Conservation (phyloP, 2,329 filamentous ascomycete species). For the Coniosporium tulheliwenetii region DNA sequence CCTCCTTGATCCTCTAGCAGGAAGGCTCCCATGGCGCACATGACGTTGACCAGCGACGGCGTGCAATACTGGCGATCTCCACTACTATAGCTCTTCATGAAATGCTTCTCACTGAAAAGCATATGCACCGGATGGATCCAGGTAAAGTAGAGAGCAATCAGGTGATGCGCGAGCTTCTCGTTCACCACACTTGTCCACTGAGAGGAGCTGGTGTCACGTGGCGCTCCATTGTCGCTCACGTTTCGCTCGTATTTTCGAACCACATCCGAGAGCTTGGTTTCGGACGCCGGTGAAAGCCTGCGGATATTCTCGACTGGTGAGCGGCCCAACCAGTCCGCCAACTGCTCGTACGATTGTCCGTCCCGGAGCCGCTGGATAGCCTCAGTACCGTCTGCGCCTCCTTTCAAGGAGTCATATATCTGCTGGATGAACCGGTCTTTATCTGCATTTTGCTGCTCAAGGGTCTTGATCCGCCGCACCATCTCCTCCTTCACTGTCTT, state of each 20-base stretch:
- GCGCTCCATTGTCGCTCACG: conserved; percentile 1
- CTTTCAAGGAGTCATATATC: conserved; percentile 8
- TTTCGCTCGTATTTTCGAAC: conserved; percentile 1
- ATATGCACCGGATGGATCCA: conserved; percentile 16
- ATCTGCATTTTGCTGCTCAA: conserved; percentile 9
- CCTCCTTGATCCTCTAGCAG: conserved; percentile 6
- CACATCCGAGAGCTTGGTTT: conserved; percentile 6
- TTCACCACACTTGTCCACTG: conserved; percentile 12
- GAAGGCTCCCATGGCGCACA: conserved; percentile 14
- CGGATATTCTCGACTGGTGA: conserved; percentile 3
- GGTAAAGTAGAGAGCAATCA: conserved; percentile 14
- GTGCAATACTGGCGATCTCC: conserved; percentile 10
- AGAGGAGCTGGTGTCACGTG: background rate
- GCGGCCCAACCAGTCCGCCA: conserved; percentile 9
- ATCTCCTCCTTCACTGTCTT: conserved; percentile 15
- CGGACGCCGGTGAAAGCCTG: conserved; percentile 3
- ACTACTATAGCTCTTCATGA: conserved; percentile 8
- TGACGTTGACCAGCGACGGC: conserved; percentile 11
- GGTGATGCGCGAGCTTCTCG: conserved; percentile 9
- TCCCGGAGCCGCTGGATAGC: conserved; percentile 7
- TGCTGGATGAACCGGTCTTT: conserved; percentile 6
- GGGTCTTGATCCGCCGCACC: conserved; percentile 10
- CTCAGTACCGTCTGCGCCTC: conserved; percentile 8
- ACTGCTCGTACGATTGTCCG: conserved; percentile 8
- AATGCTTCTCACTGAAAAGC: conserved; percentile 14